Base-by-base conservation (phyloP, 2,329 filamentous ascomycete species). In the Cadophora gregata region DNA sequence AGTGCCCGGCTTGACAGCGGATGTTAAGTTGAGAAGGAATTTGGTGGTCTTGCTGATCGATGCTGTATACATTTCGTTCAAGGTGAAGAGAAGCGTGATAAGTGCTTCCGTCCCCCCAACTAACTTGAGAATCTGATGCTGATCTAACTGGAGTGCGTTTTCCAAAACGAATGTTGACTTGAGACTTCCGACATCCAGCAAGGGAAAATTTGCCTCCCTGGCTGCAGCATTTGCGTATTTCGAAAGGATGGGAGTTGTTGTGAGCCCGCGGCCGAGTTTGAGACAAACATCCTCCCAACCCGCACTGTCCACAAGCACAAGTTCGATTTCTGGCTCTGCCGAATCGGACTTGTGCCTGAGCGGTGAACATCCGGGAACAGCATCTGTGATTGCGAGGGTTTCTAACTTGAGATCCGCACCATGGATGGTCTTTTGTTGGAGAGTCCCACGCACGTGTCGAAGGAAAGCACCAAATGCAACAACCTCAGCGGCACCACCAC, bases 61-160 rank as follows among this genome's bases (percentile, higher is more conserved):
- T 0, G 87, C 83, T 0, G 92, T 90, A 81, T 97, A 98, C 0
- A 99, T 88, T 80, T 99, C 96, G 78, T 98, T 98, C 56, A 98
- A 85, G 0, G 95, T 97, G 82, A 98, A 99, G 80, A 98, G 87
- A 14, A 98, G 80, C 0, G 94, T 97, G 16, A 97, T 82, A 0
- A 97, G 79, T 3, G 84, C 72, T 10, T 85, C 81, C 42, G 80
- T 72, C 0, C 68, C 64, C 4, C 74, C 75, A 21, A 74, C 59
- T 9, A 76, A 50, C 19, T 67, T 48, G 31, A 58, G 60, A 33
- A 87, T 74, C 4, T 77, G 72, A 1, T 72, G 70, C 9, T 70
- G 68, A 8, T 74, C 74, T 6, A 88, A 74, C 3, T 73, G 70
- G 1, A 90, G 80, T 6, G 83, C 79, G 74, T 90, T 84, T 8